Base-by-base conservation (phyloP, 2,329 filamentous ascomycete species). In the Daldinia sp. region DNA sequence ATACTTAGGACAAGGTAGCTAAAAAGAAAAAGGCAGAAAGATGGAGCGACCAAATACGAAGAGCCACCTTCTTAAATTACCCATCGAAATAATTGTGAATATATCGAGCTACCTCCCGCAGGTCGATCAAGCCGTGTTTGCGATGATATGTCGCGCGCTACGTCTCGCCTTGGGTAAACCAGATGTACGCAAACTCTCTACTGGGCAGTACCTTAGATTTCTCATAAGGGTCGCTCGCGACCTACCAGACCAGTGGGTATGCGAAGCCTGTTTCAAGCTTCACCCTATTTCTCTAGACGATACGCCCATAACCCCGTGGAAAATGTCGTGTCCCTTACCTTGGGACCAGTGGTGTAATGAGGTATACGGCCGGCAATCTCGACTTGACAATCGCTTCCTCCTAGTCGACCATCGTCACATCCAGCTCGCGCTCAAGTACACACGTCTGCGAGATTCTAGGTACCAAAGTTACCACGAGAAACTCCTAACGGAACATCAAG, bases 401-500 rank as follows among this genome's bases (percentile, higher is more conserved):
- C 37, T 9, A 1, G 12, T 61, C 23, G 55, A 67, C 2, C 50
- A 69, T 46, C 59, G 30, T 18, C 67, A 69, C n/a, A 15, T 67
- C 28, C 63, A 67, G 53, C 63, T 69, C 15, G 57, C 67, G n/a
- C 53, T 69, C 20, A 69, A 67, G 46, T 64, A 63, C 37, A 53
- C 57, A 35, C 67, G 67, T 13, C 28, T 69, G 26, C n/a, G 23
- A 33, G 6, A 7, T 5, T 30, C 2, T 10, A 20, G 39, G 4
- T 58, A 61, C 51, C 26, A 30, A 9, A 3, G 12, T 5, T 64
- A 69, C 50, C 56, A 58, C 39, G 10, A 41, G n/a, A 23, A 9
- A 1, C 50, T 69, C 5, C 18, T 67, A 23, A 53, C 42, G 23
- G 44, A 57, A 18, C 18, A 67, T 20, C 18, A 33, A 26, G 30